A percentile compares a stretch with the other conserved stretches of the same genome.
These are phyloP conservation scores for Pachysolen tannophilus DNA, from an alignment of 805 yeast species.

Conservation along the genomic window DNA sequence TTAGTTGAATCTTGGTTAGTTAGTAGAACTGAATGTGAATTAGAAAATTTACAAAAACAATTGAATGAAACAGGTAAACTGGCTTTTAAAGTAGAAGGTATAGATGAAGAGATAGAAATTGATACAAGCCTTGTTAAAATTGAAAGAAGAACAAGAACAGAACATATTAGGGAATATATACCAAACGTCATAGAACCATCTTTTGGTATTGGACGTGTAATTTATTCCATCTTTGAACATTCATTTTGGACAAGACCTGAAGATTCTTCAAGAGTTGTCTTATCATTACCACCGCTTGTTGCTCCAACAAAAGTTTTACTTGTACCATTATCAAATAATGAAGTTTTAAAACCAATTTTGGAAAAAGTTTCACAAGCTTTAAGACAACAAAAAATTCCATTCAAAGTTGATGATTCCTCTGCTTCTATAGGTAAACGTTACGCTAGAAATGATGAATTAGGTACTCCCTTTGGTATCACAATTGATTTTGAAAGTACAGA, in stretches of 20 bases:
- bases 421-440: conserved; percentile 98
- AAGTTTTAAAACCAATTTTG: conserved; percentile 69
- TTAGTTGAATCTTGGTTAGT: conserved; percentile 75
- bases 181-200: conserved; percentile 99
- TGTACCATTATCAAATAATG: conserved; percentile 86
- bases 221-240: conserved; percentile 91
- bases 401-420: conserved; percentile 94
- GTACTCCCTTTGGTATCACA: conserved; percentile 98
- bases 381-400: conserved; percentile 78
- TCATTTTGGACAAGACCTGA: conserved; percentile 92
- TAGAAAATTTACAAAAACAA: conserved; percentile 68
- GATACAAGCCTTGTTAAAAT: conserved; percentile 67
- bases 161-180: conserved; percentile 89
- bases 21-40: conserved; percentile 75
- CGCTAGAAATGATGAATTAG: conserved; percentile 96
- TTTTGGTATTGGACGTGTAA: conserved; percentile 96
- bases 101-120: conserved; percentile 58
- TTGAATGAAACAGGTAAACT: conserved; percentile 57
- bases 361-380: conserved; percentile 60
- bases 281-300: conserved; percentile 88
- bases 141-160: conserved; percentile 70
- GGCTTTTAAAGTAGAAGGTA: conserved; percentile 56
- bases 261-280: conserved; percentile 70
- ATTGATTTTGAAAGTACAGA: conserved; percentile 89
- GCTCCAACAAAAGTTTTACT: conserved; percentile 97